These are phyloP conservation scores for Pachysandra terminalis DNA, from an alignment of 164 flowering plant species.

Conservation along the genomic window DNA sequence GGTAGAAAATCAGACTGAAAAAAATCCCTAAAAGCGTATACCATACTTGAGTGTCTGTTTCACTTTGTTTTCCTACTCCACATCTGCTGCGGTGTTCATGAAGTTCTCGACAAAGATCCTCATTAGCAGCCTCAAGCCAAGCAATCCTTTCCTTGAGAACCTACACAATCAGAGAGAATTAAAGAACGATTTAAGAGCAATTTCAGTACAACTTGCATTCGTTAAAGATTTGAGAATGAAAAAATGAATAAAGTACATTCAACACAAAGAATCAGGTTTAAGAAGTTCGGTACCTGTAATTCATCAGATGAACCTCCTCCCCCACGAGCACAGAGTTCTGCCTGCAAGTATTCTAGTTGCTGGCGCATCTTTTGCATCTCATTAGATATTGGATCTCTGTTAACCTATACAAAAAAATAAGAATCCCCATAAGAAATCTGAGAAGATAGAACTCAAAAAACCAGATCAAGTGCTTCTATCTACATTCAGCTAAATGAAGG, in stretches of 20 bases:
- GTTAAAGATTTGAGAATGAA: not conserved
- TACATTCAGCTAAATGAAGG: not conserved
- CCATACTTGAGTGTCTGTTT: slow-evolving; percentile 50
- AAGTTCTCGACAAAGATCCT: slow-evolving; percentile 80
- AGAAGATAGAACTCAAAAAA: not conserved
- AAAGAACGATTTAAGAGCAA: not conserved
- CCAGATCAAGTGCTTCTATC: not conserved
- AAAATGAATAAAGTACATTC: not conserved
- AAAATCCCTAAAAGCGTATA: not conserved
- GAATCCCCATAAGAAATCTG: not conserved
- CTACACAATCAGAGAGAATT: slow-evolving; percentile 29
- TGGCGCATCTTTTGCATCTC: slow-evolving; percentile 96
- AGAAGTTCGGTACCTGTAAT: slow-evolving; percentile 56
- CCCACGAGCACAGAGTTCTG: slow-evolving; percentile 85
- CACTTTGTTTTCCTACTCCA: slow-evolving; percentile 39
- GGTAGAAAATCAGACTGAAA: not conserved
- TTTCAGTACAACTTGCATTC: not conserved
- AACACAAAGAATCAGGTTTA: not conserved
- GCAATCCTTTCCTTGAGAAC: slow-evolving; percentile 84
- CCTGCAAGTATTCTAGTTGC: slow-evolving; percentile 87
- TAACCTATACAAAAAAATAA: slow-evolving; percentile 49
- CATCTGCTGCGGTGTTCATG: slow-evolving; percentile 67
- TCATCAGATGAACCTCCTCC: slow-evolving; percentile 77
- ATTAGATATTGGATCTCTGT: slow-evolving; percentile 88
- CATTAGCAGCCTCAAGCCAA: slow-evolving; percentile 93